Evolutionary conservation across 345 rosid species (phyloP).

Genomic region (Excoecaria agallocha): DNA sequence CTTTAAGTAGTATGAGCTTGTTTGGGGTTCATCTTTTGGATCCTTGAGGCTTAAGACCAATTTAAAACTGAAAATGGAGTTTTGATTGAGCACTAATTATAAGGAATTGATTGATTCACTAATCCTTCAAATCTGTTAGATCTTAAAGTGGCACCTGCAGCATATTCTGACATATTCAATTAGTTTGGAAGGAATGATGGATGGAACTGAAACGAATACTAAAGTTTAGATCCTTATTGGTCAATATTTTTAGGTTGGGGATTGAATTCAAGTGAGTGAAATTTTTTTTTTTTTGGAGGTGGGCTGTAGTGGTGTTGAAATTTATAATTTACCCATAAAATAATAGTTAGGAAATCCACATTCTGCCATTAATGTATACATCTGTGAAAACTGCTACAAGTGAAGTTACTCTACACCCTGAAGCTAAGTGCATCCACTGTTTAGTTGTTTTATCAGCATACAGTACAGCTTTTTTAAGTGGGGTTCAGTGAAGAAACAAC

Average conservation of each 20-base stretch:
- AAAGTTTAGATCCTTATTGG: too few species aligned
- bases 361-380: background rate
- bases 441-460: background rate
- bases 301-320: too few species aligned
- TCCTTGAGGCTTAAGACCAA: background rate
- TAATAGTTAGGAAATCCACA: background rate
- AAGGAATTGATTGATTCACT: too few species aligned
- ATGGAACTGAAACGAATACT: too few species aligned
- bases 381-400: background rate
- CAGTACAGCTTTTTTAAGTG: background rate
- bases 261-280: too few species aligned
- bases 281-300: too few species aligned
- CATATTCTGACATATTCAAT: too few species aligned
- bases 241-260: too few species aligned
- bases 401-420: background rate
- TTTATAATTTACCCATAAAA: background rate
- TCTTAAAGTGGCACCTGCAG: too few species aligned
- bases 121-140: too few species aligned
- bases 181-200: too few species aligned
- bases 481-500: too few species aligned
- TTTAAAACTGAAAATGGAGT: background rate
- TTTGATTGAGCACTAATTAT: background rate
- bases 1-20: background rate
- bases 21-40: background rate
- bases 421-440: background rate